Evolutionary conservation across 441 rosid genomes (phyloP).

Genomic region (Gossypium davidsonii): DNA sequence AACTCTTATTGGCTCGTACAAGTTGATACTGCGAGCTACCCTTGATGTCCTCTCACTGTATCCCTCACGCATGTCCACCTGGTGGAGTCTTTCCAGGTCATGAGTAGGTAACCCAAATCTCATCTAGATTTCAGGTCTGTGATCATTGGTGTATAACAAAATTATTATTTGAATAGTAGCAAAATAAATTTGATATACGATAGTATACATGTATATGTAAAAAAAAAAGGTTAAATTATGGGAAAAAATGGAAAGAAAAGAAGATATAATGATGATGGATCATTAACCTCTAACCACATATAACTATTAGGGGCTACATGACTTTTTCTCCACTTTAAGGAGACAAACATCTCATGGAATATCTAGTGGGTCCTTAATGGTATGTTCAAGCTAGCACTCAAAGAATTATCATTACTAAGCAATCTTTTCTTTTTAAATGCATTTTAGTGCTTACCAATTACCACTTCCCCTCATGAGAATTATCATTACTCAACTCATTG

Average conservation of each 20-base stretch:
- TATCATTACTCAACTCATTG: neutral
- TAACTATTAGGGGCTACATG: neutral
- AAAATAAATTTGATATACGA: neutral
- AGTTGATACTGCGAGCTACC: too few species aligned
- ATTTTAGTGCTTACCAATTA: neutral
- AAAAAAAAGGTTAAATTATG: neutral
- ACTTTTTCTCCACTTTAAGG: conserved; percentile 19
- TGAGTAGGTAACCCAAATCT: too few species aligned
- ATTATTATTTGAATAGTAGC: neutral
- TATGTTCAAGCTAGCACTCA: neutral
- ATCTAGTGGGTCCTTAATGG: conserved; percentile 26
- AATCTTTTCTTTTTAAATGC: neutral
- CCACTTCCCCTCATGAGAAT: neutral
- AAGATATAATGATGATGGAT: neutral
- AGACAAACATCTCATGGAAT: conserved; percentile 24
- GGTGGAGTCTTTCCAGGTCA: fast-evolving
- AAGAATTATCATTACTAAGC: neutral
- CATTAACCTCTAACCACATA: neutral
- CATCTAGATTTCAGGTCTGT: fast-evolving
- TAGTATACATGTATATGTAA: neutral
- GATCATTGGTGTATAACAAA: too few species aligned
- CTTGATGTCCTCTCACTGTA: too few species aligned
- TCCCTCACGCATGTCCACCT: too few species aligned
- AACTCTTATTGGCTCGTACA: too few species aligned
- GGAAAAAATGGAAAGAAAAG: neutral